Base-by-base conservation (phyloP, 2,329 filamentous ascomycete genomes). In the Xylariaceae sp. region DNA sequence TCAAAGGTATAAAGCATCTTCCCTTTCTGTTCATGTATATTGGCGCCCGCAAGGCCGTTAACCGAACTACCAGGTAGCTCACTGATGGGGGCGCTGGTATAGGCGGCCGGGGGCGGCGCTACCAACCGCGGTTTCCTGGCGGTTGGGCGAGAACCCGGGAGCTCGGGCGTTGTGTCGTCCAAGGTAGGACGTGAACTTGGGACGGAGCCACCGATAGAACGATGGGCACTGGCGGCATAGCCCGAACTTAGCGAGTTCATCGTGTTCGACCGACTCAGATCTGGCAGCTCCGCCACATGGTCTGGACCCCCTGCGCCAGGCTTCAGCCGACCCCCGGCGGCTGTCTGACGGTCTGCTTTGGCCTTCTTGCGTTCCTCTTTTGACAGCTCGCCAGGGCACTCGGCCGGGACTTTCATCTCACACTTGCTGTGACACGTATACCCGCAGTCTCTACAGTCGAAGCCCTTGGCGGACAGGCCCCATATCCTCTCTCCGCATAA, bases 351-450 rank as follows among this genome's bases (percentile, higher is more conserved):
- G 59, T 89, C 83, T 29, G 76, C 74, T 64, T 97, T 97, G 51
- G 94, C 73, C 55, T 89, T 94, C 71, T 96, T 98, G 68, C 83
- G 89, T 54, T 95, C 89, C 47, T 97, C 92, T 64, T 97, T 98
- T 47, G 74, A 83, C 59, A 92, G 80, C 58, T 97, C 92, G 34
- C 92, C 92, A 0, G 92, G 92, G 57, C 92, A 98, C 59, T 95
- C 87, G 6, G 92, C 85, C 0, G 92, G 88, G 0, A 97, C 92
- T 65, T 97, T 98, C 83, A 98, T 92, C 68, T 98, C 88, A 61
- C 92, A 98, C 67, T 98, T 98, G 70, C 83, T 94, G 65, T 98
- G 92, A 59, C 92, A 98, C 2, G 89, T 96, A 65, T 96, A 98
- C 23, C 94, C 92, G 57, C 92, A 98, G 61, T 97, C 90, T 52